Evolutionary conservation across 2,329 filamentous ascomycete genomes (phyloP).

Genomic region (Aspergillus thermomutatus): DNA sequence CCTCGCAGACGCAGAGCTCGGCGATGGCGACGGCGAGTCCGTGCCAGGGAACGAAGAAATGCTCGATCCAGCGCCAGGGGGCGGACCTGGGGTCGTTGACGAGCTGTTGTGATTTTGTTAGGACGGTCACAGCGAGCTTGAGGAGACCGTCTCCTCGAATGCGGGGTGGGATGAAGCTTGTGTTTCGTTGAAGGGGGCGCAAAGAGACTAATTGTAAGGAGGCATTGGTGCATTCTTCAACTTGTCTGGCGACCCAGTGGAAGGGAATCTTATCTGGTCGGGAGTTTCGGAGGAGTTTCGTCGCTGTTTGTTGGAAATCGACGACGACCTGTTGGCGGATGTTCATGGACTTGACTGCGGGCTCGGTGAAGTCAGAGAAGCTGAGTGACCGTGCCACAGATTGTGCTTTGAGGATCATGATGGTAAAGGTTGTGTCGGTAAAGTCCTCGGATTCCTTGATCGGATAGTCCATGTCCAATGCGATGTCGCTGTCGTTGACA

Average conservation of each 20-base stretch:
- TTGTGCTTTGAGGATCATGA: conserved; percentile 22
- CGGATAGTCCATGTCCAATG: conserved; percentile 19
- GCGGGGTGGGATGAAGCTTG: conserved; percentile 21
- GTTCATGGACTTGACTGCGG: conserved; percentile 18
- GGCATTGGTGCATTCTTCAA: conserved; percentile 20
- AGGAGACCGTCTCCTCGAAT: conserved; percentile 24
- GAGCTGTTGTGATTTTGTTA: conserved; percentile 18
- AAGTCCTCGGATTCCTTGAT: conserved; percentile 18
- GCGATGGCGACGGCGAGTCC: conserved; percentile 30
- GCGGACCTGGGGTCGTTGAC: conserved; percentile 17
- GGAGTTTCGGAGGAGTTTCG: conserved; percentile 17
- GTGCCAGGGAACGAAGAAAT: conserved; percentile 32
- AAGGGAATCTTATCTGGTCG: conserved; percentile 19
- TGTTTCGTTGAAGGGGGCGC: conserved; percentile 24
- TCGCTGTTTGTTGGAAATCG: conserved; percentile 22
- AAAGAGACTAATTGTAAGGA: conserved; percentile 27
- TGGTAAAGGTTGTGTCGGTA: conserved; percentile 27
- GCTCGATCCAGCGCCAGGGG: conserved; percentile 27
- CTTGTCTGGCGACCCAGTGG: conserved; percentile 24
- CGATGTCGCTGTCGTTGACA: conserved; percentile 29
- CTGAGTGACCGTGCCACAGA: conserved; percentile 21
- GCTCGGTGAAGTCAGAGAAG: conserved; percentile 23
- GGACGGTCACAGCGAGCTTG: conserved; percentile 22
- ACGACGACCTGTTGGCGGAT: conserved; percentile 23
- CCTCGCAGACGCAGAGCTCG: conserved; percentile 29